Conservation (phyloP, 139 green algal species). For the Chlamydomonas applanata region DNA sequence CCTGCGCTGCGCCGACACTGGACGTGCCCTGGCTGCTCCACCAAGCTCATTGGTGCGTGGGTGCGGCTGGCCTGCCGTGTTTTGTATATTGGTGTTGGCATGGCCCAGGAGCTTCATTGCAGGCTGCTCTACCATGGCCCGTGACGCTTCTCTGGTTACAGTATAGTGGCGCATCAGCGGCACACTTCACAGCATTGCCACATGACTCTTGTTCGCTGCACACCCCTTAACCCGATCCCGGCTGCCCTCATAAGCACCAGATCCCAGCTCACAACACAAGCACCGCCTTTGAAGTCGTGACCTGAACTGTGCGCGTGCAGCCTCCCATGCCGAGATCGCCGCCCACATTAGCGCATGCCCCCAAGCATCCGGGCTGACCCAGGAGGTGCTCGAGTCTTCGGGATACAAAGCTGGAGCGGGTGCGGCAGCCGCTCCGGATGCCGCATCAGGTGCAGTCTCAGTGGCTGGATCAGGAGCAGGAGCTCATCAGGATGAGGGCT, state of each 20-base stretch:
- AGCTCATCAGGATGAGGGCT: background rate
- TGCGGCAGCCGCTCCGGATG: too few relatives aligned
- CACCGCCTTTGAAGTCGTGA: background rate
- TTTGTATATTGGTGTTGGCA: background rate
- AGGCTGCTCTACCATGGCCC: too few relatives aligned
- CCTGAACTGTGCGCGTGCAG: conserved; percentile 5
- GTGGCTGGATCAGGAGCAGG: background rate
- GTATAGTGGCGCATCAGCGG: too few relatives aligned
- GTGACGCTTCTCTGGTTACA: too few relatives aligned
- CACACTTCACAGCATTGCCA: too few relatives aligned
- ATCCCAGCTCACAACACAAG: background rate
- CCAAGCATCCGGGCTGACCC: background rate
- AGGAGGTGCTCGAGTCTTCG: background rate
- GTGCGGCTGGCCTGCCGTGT: background rate
- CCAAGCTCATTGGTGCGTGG: conserved; percentile 18
- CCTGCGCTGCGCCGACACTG: conserved; percentile 33
- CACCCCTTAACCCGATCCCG: too few relatives aligned
- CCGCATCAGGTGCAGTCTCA: background rate
- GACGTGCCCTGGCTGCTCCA: conserved; percentile 30
- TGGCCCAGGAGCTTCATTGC: too few relatives aligned
- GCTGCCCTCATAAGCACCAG: too few relatives aligned
- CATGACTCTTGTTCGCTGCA: too few relatives aligned
- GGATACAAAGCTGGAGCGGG: background rate
- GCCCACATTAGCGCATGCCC: background rate
- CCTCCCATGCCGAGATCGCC: conserved; percentile 14